Conservation (phyloP, 257 asterid species). For the Solanum habrochaites region DNA sequence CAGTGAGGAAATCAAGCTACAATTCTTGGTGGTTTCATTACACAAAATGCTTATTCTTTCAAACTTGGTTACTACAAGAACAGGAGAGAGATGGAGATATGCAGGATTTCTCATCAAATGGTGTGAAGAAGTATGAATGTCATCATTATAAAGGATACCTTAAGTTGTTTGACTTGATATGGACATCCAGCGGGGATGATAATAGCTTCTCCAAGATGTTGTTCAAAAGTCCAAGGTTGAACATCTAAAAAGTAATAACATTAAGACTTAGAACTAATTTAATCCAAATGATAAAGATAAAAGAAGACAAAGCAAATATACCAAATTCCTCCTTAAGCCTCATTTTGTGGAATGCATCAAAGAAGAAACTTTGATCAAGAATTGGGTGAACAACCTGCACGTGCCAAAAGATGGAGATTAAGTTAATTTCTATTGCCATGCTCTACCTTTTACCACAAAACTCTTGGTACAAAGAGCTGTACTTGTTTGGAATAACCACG, state of each 20-base stretch:
- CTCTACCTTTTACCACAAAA: neutral
- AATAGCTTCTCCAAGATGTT: constrained; percentile 78
- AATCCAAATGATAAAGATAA: neutral
- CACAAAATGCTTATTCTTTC: neutral
- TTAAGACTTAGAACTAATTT: neutral
- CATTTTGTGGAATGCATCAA: constrained; percentile 86
- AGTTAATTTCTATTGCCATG: neutral
- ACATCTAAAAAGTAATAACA: constrained; percentile 34
- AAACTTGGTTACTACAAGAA: neutral
- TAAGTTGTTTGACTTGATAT: constrained; percentile 70
- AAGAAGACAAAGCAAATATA: constrained; percentile 19
- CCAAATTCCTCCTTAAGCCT: constrained; percentile 93
- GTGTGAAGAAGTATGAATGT: neutral
- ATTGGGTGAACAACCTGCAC: constrained; percentile 73
- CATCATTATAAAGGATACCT: constrained; percentile 25
- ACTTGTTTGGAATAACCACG: constrained; percentile 44
- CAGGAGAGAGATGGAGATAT: neutral
- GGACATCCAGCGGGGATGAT: constrained; percentile 99
- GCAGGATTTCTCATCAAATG: neutral
- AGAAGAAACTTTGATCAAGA: constrained; percentile 71
- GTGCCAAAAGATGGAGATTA: neutral
- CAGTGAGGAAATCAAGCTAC: neutral
- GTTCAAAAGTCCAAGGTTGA: constrained; percentile 90
- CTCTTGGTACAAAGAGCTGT: constrained; percentile 6
- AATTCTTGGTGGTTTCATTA: neutral